Base-by-base conservation (phyloP, 2,329 filamentous ascomycete species). In the Epichloe amarillans region DNA sequence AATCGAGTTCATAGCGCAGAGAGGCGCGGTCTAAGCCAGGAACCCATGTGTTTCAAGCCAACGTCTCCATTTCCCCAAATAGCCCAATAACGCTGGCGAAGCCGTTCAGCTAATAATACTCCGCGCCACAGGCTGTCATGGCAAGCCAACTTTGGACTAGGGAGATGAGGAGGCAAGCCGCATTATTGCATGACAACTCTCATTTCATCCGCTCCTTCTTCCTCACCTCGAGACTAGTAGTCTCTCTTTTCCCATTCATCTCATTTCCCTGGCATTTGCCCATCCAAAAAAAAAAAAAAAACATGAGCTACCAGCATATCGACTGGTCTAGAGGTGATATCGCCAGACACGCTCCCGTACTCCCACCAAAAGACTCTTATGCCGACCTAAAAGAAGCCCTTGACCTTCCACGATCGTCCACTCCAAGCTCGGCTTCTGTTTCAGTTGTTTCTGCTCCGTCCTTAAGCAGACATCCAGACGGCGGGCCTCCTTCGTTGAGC, bases 371-470 rank as follows among this genome's bases (percentile, higher is more conserved):
- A 44, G 52, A 54, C 30, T 35, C 46, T 17, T 48, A 48, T 14
- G 38, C 41, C 5, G 47, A 52, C 38, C 52, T 54, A 26, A 50
- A 52, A 50, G 52, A 54, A 43, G 52, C 52, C 10, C 50, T 54
- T 6, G 50, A 50, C 39, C 40, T 54, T 39, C 17, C 50, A 11
- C 46, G 40, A 30, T 46, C 52, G 14, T 41, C 52, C 23, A 40
- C 42, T 3, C 39, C 52, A 36, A 50, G 50, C 50, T 50, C 45
- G 15, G 50, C 38, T 21, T 50, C 50, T 50, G 46, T 40, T 30
- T 54, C 52, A 14, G 35, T 35, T 21, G 3, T 40, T 19, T 52
- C 52, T 35, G 49, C 46, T 39, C 42, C 52, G 6, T 43, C 50
- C 6, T n/a, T n/a, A 17, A 49, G 33, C 30, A 51, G 38, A 38